These are phyloP conservation scores for Rhodotorula sp. DNA, from an alignment of 1,284 basidiomycete species.

Conservation along the genomic window DNA sequence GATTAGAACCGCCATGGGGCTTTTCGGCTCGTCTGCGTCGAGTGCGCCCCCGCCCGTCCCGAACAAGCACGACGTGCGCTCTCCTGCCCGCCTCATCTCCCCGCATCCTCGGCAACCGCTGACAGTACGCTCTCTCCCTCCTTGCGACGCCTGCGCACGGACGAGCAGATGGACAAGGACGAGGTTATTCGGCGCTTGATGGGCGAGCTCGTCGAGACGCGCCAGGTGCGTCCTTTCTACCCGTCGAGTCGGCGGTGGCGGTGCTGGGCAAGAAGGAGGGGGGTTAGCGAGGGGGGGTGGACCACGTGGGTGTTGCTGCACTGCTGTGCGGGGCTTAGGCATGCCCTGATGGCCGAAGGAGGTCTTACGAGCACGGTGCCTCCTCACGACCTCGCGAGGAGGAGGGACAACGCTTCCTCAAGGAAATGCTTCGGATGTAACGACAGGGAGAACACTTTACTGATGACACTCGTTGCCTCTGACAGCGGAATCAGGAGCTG, in stretches of 20 bases:
- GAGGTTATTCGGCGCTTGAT: slow-evolving; percentile 18
- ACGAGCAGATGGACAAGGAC: slow-evolving; percentile 9
- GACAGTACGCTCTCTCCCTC: neutral
- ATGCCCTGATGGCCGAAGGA: no score
- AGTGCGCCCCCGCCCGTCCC: neutral
- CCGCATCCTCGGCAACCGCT: neutral
- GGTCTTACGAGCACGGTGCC: no score
- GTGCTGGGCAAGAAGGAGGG: neutral
- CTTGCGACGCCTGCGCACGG: neutral
- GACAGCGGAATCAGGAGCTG: slow-evolving; percentile 19
- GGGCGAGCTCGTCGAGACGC: slow-evolving; percentile 4
- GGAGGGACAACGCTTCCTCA: no score
- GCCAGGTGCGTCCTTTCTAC: slow-evolving; percentile 12
- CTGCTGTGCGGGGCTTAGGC: neutral
- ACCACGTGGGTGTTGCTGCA: no score
- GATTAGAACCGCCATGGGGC: neutral
- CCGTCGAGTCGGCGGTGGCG: neutral
- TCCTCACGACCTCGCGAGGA: no score
- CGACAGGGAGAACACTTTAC: no score
- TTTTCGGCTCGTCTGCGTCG: neutral
- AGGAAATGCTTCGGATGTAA: no score
- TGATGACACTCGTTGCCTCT: neutral
- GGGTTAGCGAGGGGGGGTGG: neutral
- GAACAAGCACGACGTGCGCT: slow-evolving; percentile 1
- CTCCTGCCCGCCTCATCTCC: neutral